phyloP scores from a whole-genome alignment of 164 flowering plant species.

The Stephania cephalantha region DNA sequence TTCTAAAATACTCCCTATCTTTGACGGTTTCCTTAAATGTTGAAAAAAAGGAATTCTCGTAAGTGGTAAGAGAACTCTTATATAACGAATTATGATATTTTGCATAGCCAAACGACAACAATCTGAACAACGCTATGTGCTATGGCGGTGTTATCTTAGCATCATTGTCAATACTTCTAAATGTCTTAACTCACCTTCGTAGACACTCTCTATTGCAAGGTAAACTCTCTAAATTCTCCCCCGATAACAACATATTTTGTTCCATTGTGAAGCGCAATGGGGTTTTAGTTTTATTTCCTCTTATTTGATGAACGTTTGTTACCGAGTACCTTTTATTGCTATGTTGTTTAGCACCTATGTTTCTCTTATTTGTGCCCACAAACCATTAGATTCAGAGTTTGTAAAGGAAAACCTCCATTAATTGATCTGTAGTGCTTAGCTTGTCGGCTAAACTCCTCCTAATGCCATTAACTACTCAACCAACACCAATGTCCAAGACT shows the following conservation, averaged over 20 bases:
- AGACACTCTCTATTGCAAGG: background rate
- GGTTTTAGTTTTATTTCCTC: background rate
- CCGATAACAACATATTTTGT: background rate
- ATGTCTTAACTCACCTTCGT: background rate
- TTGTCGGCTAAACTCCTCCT: background rate
- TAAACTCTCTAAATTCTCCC: background rate
- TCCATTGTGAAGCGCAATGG: background rate
- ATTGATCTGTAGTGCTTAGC: background rate
- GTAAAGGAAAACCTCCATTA: background rate
- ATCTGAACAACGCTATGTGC: background rate
- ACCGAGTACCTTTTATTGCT: background rate
- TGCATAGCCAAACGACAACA: background rate
- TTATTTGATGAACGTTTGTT: background rate
- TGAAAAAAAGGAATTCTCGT: background rate
- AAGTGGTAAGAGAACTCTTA: background rate
- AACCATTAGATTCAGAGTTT: background rate
- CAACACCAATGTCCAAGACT: background rate
- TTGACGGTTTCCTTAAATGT: constrained; percentile 1
- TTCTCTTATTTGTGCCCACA: background rate
- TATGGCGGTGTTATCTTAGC: constrained; percentile 1
- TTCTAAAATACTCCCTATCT: background rate
- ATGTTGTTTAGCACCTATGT: background rate
- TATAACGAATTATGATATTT: background rate
- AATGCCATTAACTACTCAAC: background rate
- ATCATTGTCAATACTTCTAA: background rate